phyloP scores from a whole-genome alignment of 371 early-diverging fungal genomes.

The Funneliformis caledonium region DNA sequence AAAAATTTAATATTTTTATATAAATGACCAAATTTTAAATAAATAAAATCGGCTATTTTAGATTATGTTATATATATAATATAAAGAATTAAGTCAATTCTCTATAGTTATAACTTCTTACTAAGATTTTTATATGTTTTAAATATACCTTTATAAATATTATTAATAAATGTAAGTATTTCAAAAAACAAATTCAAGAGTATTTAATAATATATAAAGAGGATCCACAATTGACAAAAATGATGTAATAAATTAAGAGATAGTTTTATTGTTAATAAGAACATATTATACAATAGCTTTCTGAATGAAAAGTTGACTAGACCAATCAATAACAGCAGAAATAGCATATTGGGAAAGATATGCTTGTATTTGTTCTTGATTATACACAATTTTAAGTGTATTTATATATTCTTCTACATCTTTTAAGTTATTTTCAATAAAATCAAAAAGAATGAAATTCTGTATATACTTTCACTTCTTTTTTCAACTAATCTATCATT shows the following conservation, averaged over 20 bases:
- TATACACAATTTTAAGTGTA: constrained; percentile 3
- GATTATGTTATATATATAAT: neutral
- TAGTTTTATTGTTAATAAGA: constrained; percentile 20
- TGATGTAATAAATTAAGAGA: constrained; percentile 14
- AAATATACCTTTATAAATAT: constrained; percentile 28
- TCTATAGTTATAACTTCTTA: constrained; percentile 17
- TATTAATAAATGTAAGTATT: neutral
- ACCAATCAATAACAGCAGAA: constrained; percentile 12
- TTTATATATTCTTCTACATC: constrained; percentile 9
- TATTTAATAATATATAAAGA: constrained; percentile 4
- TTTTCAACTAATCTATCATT: constrained; percentile 7
- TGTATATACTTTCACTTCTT: neutral
- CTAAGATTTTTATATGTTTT: neutral
- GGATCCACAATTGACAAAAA: constrained; percentile 17
- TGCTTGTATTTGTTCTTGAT: neutral
- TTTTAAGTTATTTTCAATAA: constrained; percentile 14
- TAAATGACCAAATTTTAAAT: neutral
- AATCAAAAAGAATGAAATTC: constrained; percentile 22
- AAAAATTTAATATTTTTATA: constrained; percentile 29
- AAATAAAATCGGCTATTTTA: neutral
- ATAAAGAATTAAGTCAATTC: constrained; percentile 32
- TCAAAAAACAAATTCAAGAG: neutral
- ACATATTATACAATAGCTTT: constrained; percentile 4
- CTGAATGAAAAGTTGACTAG: constrained; percentile 1
- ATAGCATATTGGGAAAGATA: neutral